Conservation (phyloP, 495 filamentous ascomycete genomes). For the Xanthoparmelia taractica region DNA sequence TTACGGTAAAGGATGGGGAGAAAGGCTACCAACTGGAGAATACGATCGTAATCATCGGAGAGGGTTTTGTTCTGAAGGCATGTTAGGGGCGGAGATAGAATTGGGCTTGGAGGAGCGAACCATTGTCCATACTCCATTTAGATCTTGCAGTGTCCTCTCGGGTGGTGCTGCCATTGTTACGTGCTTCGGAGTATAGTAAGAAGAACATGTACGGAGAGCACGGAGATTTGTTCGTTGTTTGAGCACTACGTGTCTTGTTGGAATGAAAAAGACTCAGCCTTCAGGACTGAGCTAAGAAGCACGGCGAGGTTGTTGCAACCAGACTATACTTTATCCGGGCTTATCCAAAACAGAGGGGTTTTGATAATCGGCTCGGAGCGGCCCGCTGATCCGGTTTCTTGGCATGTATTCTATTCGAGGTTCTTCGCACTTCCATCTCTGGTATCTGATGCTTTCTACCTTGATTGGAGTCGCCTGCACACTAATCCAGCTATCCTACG, state of each 20-base stretch:
- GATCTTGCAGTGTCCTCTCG: slow-evolving; percentile 60
- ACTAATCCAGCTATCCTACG: too few species aligned
- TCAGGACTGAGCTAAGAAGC: neutral
- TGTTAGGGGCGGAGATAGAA: slow-evolving; percentile 10
- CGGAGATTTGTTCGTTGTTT: neutral
- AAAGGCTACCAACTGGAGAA: slow-evolving; percentile 54
- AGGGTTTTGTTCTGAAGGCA: slow-evolving; percentile 64
- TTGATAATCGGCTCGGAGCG: too few species aligned
- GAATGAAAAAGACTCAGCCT: neutral
- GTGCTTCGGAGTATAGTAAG: slow-evolving; percentile 26
- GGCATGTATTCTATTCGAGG: too few species aligned
- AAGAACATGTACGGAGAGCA: neutral
- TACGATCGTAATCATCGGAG: slow-evolving; percentile 61
- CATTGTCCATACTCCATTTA: slow-evolving; percentile 73
- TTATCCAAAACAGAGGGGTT: too few species aligned
- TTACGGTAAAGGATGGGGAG: slow-evolving; percentile 8
- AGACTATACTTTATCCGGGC: too few species aligned
- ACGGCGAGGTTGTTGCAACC: too few species aligned
- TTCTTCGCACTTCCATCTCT: neutral
- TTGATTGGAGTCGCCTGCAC: too few species aligned
- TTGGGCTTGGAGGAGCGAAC: slow-evolving; percentile 39
- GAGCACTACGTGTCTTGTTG: neutral
- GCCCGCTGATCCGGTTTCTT: too few species aligned
- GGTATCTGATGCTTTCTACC: too few species aligned
- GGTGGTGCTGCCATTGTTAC: slow-evolving; percentile 73